Conservation (phyloP, 768 basidiomycete species). For the Cantharellus anzutake region DNA sequence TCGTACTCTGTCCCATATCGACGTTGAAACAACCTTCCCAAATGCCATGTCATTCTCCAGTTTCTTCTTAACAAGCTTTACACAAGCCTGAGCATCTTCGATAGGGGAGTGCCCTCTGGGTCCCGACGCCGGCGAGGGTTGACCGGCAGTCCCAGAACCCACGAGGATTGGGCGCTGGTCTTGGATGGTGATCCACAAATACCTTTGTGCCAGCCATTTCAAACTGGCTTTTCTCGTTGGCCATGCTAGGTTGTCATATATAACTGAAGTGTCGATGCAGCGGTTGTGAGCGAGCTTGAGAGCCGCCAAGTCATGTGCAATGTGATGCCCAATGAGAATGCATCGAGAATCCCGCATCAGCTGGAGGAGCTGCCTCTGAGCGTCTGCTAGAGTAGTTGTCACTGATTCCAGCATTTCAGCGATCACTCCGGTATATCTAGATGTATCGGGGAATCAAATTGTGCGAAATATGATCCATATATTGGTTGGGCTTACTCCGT, state of each 20-base stretch:
- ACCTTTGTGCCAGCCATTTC: slow-evolving; percentile 93
- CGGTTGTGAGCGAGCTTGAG: slow-evolving; percentile 71
- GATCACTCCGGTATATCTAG: slow-evolving; percentile 88
- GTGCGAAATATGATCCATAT: neutral
- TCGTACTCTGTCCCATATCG: slow-evolving; percentile 84
- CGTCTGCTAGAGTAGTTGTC: slow-evolving; percentile 60
- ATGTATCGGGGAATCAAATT: neutral
- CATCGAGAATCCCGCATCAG: slow-evolving; percentile 24
- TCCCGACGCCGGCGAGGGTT: slow-evolving; percentile 11
- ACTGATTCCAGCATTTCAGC: slow-evolving; percentile 43
- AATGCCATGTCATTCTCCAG: slow-evolving; percentile 53
- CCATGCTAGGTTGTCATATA: slow-evolving; percentile 86
- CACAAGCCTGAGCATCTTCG: slow-evolving; percentile 79
- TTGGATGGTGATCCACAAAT: slow-evolving; percentile 84
- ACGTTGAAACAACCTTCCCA: slow-evolving; percentile 54
- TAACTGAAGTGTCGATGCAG: slow-evolving; percentile 80
- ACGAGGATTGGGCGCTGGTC: slow-evolving; percentile 8
- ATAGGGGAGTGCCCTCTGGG: slow-evolving; percentile 67
- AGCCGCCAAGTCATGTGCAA: slow-evolving; percentile 84
- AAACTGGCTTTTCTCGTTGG: slow-evolving; percentile 86
- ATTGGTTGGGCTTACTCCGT: slow-evolving; percentile 37
- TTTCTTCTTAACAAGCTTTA: slow-evolving; percentile 72
- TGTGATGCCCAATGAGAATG: slow-evolving; percentile 85
- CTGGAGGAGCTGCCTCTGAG: slow-evolving; percentile 51
- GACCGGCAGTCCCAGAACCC: slow-evolving; percentile 24